Base-by-base conservation (phyloP, 495 filamentous ascomycete species). In the Hypoxylon fuscum region DNA sequence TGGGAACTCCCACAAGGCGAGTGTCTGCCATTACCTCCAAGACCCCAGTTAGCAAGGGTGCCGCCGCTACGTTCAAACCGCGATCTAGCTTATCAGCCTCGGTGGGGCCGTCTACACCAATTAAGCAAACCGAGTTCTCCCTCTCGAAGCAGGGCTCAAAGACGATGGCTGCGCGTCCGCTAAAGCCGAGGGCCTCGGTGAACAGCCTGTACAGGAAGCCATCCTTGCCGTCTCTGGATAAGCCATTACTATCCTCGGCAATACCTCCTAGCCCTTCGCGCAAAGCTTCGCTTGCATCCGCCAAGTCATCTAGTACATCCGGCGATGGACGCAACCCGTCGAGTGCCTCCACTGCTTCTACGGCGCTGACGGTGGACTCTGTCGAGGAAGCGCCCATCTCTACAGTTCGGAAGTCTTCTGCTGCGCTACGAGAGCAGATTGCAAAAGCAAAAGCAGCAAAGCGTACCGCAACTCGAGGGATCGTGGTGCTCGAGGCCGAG, bases 401-500 rank as follows among this genome's bases (percentile, higher is more conserved):
- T 34, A 57, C 51, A 2, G 44, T 59, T 22, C 55, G 84, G 8
- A 93, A 89, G 65, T 90, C 92, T 1, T 97, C 95, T 2, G 82
- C 83, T 31, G 88, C 93, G 1, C 72, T 98, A 40, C 84, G 95
- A 14, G 93, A 97, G 44, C 91, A 90, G 55, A 97, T 98, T 68
- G 92, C 93, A 38, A 95, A 92, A 71, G 95, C 95, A 6, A 96
- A 94, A 71, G 94, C 93, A 9, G 92, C 93, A 31, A 85, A 86
- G 44, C 85, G 88, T 45, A 86, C 85, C 14, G 82, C 84, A 9
- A 71, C 72, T 21, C 73, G 59, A 20, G 76, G 81, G 62, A 74
- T 66, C 27, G 69, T 73, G n/a, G 62, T 69, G 11, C 46, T 56
- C 2, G 73, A 78, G 48, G 47, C 74, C 6, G 76, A 77, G 46